A percentile compares a stretch with the other conserved stretches of the same genome.
These are phyloP conservation scores for Dacryopinax primogenitus DNA, from an alignment of 768 basidiomycete species.

Conservation along the genomic window DNA sequence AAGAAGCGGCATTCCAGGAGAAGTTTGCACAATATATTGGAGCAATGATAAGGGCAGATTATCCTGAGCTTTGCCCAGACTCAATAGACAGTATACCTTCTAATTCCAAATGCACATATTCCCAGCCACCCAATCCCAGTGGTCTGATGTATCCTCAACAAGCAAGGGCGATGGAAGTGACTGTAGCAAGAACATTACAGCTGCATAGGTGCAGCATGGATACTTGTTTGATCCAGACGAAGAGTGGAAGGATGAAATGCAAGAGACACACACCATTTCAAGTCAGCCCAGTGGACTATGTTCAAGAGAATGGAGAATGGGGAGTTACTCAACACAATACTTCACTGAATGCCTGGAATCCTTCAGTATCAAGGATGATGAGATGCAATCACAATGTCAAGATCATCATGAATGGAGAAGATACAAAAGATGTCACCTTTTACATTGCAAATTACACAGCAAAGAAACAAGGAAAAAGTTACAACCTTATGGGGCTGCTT, in stretches of 20 bases:
- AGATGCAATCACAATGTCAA: slow-evolving; percentile 36
- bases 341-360: slow-evolving; percentile 23
- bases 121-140: slow-evolving; percentile 29
- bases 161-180: slow-evolving; percentile 17
- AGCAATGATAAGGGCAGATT: not conserved
- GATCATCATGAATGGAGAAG: slow-evolving; percentile 28
- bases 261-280: slow-evolving; percentile 26
- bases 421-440: slow-evolving; percentile 27
- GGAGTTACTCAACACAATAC: slow-evolving; percentile 13
- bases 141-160: slow-evolving; percentile 17
- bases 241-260: slow-evolving; percentile 22
- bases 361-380: slow-evolving; percentile 19
- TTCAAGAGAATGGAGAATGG: slow-evolving; percentile 19
- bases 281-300: slow-evolving; percentile 9
- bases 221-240: slow-evolving; percentile 19
- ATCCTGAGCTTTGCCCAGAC: not conserved
- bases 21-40: not conserved
- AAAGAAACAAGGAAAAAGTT: slow-evolving; percentile 29
- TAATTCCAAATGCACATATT: slow-evolving; percentile 24
- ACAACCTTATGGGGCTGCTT: slow-evolving; percentile 31
- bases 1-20: slow-evolving; percentile 20
- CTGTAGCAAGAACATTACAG: slow-evolving; percentile 25
- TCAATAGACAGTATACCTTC: not conserved
- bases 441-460: slow-evolving; percentile 29
- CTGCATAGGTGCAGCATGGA: slow-evolving; percentile 25